Percentiles rank a stretch among this genome's conserved stretches.
These are phyloP conservation scores for Trichoderma semiorbis DNA, from an alignment of 2,329 filamentous ascomycete genomes.

Conservation along the genomic window DNA sequence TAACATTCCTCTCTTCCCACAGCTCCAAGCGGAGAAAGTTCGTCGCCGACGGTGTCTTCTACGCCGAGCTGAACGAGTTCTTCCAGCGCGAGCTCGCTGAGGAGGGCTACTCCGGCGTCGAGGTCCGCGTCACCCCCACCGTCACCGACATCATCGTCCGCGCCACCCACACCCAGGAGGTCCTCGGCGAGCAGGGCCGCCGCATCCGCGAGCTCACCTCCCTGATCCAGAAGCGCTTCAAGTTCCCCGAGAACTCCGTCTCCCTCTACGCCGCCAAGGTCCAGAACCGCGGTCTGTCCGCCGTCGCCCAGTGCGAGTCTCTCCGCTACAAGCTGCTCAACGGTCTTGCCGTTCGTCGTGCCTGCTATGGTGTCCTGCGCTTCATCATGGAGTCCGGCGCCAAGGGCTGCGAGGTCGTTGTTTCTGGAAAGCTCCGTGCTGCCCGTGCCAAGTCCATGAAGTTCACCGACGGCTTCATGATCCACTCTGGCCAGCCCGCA, in stretches of 20 bases:
- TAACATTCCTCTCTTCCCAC: conserved; percentile 20
- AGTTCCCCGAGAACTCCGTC: conserved; percentile 99
- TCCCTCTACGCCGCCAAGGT: conserved; percentile 99
- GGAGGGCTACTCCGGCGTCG: conserved; percentile 99
- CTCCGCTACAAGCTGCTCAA: conserved; percentile 99
- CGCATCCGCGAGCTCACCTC: conserved; percentile 99
- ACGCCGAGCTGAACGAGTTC: conserved; percentile 99
- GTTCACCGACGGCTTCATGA: conserved; percentile 99
- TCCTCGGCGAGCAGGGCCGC: conserved; percentile 98
- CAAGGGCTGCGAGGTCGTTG: conserved; percentile 99
- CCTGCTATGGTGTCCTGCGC: conserved; percentile 99
- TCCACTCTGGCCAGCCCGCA: conserved; percentile 99
- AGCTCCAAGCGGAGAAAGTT: conserved; percentile 94
- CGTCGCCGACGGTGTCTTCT: conserved; percentile 99
- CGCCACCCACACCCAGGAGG: conserved; percentile 99
- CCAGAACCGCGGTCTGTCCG: conserved; percentile 99
- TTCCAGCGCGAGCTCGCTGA: conserved; percentile 99
- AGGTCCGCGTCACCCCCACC: conserved; percentile 99
- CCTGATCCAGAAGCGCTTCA: conserved; percentile 99
- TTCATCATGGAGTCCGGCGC: conserved; percentile 99
- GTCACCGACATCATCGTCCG: conserved; percentile 99
- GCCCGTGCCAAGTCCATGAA: conserved; percentile 99
- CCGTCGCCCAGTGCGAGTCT: conserved; percentile 99
- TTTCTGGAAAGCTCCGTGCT: conserved; percentile 97
- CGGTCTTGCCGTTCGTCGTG: conserved; percentile 95